Evolutionary conservation across 345 rosid species (phyloP), one percentile per base, ranked within the genome.

Genomic region (Rhodamnia argentea): DNA sequence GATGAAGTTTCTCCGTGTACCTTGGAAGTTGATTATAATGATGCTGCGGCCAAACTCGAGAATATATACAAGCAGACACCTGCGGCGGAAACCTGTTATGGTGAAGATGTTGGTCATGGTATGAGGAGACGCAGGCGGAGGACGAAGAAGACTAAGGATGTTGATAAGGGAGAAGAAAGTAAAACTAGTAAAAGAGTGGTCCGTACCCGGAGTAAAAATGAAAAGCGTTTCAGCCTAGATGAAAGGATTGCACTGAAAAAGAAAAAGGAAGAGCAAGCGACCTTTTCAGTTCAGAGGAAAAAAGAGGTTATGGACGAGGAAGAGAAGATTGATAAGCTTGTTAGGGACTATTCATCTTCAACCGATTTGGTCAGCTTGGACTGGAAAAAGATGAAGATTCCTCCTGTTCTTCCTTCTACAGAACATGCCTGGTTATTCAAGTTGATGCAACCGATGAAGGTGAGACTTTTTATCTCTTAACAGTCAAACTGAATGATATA

Each of bases 341-440:
- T 95, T 50, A 88, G 96, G 87, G 95, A 92, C 10, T 95, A 96
- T 87, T 94, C 96, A 2, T 90, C 92, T 87, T 97, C 98, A 59
- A 92, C 95, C 11, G 93, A 92, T 90, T 83, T 95, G 86, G 93
- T 86, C 27, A 94, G 95, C 92, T 88, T 97, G 90, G 99, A 97
- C 87, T 97, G 99, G 99, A 97, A 93, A 58, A 97, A 92, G 82
- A 95, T 93, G 99, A 95, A 93, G 93, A 96, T 97, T 84, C 99
- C 99, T 84, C 99, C 98, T 1, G 99, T 97, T 91, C 94, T 97
- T 70, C 88, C 95, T 53, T 92, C 95, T 3, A 57, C 93, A 2
- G 99, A 97, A 89, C 99, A 97, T 85, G 59, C 89, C 81, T 96
- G 99, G 99, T 86, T 97, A 94, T 97, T 97, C 92, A 97, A 93